These are phyloP conservation scores for Triangularia verruculosa DNA, from an alignment of 2,329 filamentous ascomycete genomes.

Conservation along the genomic window DNA sequence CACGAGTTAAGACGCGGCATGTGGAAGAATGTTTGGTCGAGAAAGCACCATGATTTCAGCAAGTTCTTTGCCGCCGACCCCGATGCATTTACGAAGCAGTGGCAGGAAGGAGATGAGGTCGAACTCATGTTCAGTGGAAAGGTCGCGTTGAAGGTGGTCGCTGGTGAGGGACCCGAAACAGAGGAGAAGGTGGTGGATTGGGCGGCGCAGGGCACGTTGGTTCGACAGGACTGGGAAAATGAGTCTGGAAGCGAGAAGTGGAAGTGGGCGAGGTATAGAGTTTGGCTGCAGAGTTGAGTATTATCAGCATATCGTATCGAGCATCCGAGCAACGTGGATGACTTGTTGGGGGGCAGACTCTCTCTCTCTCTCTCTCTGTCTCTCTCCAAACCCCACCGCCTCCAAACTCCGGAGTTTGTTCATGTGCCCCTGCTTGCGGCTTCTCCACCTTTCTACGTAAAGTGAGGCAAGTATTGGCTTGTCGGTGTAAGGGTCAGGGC, in stretches of 20 bases:
- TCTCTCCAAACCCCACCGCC: background rate
- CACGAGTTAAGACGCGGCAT: conserved; percentile 40
- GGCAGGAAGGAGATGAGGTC: background rate
- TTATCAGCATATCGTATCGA: background rate
- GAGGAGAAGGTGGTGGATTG: conserved; percentile 28
- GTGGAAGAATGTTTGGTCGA: conserved; percentile 41
- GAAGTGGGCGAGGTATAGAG: conserved; percentile 34
- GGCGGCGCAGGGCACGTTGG: conserved; percentile 32
- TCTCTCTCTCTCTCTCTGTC: too few species aligned
- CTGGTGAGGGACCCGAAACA: conserved; percentile 21
- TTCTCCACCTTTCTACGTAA: background rate
- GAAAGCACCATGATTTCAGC: conserved; percentile 41
- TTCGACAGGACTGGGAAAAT: background rate
- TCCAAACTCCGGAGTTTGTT: background rate
- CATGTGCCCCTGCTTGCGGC: background rate
- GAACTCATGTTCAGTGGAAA: conserved; percentile 38
- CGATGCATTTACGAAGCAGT: background rate
- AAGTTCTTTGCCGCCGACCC: conserved; percentile 35
- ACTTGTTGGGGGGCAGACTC: background rate
- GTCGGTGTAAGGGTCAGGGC: background rate
- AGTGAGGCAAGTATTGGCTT: background rate
- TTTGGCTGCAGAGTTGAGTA: conserved; percentile 32
- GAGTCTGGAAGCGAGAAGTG: conserved; percentile 13
- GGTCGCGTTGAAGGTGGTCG: conserved; percentile 22
- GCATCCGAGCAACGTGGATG: background rate